These are phyloP conservation scores for Ciborinia camelliae DNA, from an alignment of 2,329 filamentous ascomycete species.

Conservation along the genomic window DNA sequence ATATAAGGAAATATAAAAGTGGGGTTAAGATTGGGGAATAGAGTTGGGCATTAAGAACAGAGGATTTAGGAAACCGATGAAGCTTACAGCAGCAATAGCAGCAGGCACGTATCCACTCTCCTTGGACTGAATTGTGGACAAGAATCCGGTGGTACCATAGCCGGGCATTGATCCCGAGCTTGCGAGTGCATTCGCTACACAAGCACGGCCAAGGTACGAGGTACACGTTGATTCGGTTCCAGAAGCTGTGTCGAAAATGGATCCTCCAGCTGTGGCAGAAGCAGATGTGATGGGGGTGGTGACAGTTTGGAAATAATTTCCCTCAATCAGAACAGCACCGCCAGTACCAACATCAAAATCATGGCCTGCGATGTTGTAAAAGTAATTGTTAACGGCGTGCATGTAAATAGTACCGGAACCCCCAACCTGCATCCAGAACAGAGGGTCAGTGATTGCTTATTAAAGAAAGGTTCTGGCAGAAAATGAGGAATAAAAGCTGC, in stretches of 20 bases:
- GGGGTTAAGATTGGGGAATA: no score
- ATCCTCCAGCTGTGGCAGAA: background rate
- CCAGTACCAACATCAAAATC: slow-evolving; percentile 41
- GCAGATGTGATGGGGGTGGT: slow-evolving; percentile 27
- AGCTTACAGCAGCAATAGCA: slow-evolving; percentile 12
- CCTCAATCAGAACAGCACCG: slow-evolving; percentile 41
- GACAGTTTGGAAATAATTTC: slow-evolving; percentile 44
- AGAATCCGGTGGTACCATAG: background rate
- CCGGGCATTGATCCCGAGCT: slow-evolving; percentile 6
- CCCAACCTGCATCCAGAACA: no score
- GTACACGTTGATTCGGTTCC: slow-evolving; percentile 13
- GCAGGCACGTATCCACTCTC: background rate
- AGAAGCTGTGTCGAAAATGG: slow-evolving; percentile 8
- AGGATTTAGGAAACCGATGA: no score
- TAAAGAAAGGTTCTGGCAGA: no score
- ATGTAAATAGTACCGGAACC: slow-evolving; percentile 34
- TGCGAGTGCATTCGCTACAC: slow-evolving; percentile 19
- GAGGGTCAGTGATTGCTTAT: no score
- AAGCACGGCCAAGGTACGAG: slow-evolving; percentile 19
- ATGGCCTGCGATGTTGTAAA: slow-evolving; percentile 42
- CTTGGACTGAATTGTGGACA: slow-evolving; percentile 9
- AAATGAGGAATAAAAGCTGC: no score
- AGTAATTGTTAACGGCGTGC: slow-evolving; percentile 44
- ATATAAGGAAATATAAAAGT: no score
- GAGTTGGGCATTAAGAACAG: no score